A percentile compares a stretch with the other conserved stretches of the same genome.
phyloP scores from a whole-genome alignment of 2,329 filamentous ascomycete species.

The Neofusicoccum umdonicola region DNA sequence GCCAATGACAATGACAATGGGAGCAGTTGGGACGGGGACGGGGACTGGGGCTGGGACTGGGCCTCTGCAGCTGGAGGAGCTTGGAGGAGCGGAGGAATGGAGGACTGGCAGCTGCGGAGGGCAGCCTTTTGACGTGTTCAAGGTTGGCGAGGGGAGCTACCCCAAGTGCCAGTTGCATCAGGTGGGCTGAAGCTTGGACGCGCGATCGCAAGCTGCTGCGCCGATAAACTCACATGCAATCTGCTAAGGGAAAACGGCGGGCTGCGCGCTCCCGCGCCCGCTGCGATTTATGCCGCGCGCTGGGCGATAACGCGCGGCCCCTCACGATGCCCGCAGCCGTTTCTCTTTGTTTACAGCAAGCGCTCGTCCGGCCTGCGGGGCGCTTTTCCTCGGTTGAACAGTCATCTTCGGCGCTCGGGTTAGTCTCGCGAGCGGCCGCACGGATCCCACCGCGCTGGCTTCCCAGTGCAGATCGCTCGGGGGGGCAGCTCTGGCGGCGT shows the following conservation, averaged over 20 bases:
- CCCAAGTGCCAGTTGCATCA: neutral
- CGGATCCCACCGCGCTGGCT: neutral
- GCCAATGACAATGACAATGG: slow-evolving; percentile 13
- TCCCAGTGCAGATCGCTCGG: slow-evolving; percentile 8
- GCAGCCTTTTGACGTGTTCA: neutral
- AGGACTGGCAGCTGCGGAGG: neutral
- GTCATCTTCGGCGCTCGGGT: slow-evolving; percentile 3
- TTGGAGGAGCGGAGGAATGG: slow-evolving; percentile 11
- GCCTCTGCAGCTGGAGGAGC: neutral
- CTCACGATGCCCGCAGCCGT: neutral
- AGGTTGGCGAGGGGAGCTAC: neutral
- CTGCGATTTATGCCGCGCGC: neutral
- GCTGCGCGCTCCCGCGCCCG: neutral
- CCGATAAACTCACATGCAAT: neutral
- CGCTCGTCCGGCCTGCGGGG: neutral
- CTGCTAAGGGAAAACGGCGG: neutral
- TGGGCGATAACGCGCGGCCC: neutral
- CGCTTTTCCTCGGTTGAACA: slow-evolving; percentile 14
- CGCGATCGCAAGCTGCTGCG: neutral
- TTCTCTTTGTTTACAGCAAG: neutral
- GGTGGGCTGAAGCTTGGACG: slow-evolving; percentile 13
- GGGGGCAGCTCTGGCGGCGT: neutral
- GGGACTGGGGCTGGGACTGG: neutral
- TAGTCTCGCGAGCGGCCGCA: neutral
- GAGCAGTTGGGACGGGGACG: slow-evolving; percentile 7